Base-by-base conservation (phyloP, 1,139 yeast genomes). In the Hyphopichia burtonii region DNA sequence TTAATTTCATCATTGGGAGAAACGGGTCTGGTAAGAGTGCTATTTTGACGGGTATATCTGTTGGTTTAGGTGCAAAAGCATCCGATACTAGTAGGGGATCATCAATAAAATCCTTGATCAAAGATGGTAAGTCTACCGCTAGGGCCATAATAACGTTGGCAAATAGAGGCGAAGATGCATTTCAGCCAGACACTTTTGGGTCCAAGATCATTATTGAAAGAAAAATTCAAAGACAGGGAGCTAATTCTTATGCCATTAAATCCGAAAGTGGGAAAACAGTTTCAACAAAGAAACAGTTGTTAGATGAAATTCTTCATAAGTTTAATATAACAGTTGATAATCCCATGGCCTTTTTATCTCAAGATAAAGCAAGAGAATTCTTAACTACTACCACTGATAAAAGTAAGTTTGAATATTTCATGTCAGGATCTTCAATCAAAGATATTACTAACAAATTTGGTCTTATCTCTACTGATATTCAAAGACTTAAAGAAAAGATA, bases 21-120 rank as follows among this genome's bases (percentile, higher is more conserved):
- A 94, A 94, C 56, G 99, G 99, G 2, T 84, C 96, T 28, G 99
- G 99, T 27, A 94, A 94, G 58, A 83, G 94, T 61, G 96, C 99
- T 1, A 77, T 94, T 25, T 67, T 94, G 47, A 91, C 98, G 0
- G 98, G 96, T 1, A 82, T 94, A 6, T 82, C 94, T 2, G 85
- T 90, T 11, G 95, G 96, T 6, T 67, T 93, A 9, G 99, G 99
- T n/a, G 96, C 96, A 1, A 86, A 84, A 54, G 97, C 98, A 0
- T 74, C 83, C n/a, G 90, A 83, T 43, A 93, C 99, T 0, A 86
- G 86, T 54, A 76, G 99, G 59, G 98, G 96, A 4, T 70, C 80
- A 9, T 78, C 83, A 8, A 69, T 88, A 36, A 83, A 79, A 51
- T 82, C 78, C 41, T 69, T 91, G 45, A 87, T 93, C 42, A 83